Evolutionary conservation across 73 alveolate genomes (phyloP), one percentile per base, ranked within the genome.

Genomic region (Paramecium biaurelia): DNA sequence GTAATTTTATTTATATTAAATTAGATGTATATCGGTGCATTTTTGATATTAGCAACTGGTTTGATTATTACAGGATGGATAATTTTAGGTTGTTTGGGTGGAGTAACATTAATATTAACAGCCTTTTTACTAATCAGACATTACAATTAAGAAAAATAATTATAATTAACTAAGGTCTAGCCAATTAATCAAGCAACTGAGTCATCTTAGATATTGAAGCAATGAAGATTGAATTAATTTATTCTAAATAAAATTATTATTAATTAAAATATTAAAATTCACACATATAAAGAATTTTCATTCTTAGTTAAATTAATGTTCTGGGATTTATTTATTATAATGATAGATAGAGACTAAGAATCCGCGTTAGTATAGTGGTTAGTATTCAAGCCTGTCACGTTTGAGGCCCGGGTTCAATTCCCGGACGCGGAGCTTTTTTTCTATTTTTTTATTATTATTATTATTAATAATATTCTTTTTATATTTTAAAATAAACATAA

Each of bases 361-460:
- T 92, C 95, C 95, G 95, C 84, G 95, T 85, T 92, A 92, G 95
- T 92, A 92, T 92, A 92, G 95, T 85, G 95, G 97, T 94, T 49
- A 94, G 97, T 94, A 94, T 94, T 94, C 97, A 95, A 92, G 97
- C 97, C 97, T 94, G 97, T 94, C 97, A 94, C 97, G 97, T 95
- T 92, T 95, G 97, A 94, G 96, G 94, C 97, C 97, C 97, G 97
- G 97, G 97, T 94, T 94, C 97, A 92, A 95, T 95, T 95, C 98
- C 98, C 98, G 98, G 98, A 79, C 96, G 90, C 96, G 98, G 98
- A 95, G 98, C 94, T 93, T 95, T 95, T 93, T 94, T 86, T 53
- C 41, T 45, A 58, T 56, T 67, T 86, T 11, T 41, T 67, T 74
- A 35, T 15, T 4, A 18, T 47, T 47, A 47, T 14, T n/a, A 4